A percentile compares a stretch with the other conserved stretches of the same genome.
Conservation (phyloP, 1,284 basidiomycete genomes). For the Retiboletus flavoniger region DNA sequence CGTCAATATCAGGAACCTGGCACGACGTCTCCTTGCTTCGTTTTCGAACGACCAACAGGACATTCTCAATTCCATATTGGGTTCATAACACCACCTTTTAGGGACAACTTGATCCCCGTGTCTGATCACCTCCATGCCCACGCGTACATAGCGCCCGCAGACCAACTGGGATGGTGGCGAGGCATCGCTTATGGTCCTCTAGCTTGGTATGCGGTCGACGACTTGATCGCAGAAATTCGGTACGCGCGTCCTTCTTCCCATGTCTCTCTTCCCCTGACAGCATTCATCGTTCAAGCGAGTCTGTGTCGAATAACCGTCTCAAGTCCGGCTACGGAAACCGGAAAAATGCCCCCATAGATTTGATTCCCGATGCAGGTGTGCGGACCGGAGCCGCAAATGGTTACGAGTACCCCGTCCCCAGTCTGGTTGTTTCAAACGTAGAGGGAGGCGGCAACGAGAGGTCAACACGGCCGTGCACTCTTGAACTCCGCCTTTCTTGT, state of each 20-base stretch:
- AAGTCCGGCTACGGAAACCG: slow-evolving; percentile 63
- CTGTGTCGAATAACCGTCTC: slow-evolving; percentile 43
- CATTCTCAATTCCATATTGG: slow-evolving; percentile 39
- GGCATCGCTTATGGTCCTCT: slow-evolving; percentile 59
- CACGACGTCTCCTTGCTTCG: slow-evolving; percentile 1
- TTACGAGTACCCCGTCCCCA: background rate
- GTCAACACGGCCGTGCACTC: background rate
- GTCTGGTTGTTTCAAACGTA: background rate
- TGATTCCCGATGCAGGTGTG: slow-evolving; percentile 68
- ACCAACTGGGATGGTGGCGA: slow-evolving; percentile 69
- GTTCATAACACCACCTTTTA: slow-evolving; percentile 74
- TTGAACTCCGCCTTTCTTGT: background rate
- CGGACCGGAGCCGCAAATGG: slow-evolving; percentile 31
- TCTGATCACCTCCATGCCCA: slow-evolving; percentile 76
- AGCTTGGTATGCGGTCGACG: slow-evolving; percentile 53
- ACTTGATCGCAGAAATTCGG: slow-evolving; percentile 78
- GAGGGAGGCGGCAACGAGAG: background rate
- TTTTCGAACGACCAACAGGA: background rate
- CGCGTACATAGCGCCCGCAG: slow-evolving; percentile 62
- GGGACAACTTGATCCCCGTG: slow-evolving; percentile 70
- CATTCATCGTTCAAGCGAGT: slow-evolving; percentile 47
- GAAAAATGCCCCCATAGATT: slow-evolving; percentile 47
- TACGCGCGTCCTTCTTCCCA: slow-evolving; percentile 33
- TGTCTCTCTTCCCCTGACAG: slow-evolving; percentile 1
- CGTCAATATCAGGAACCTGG: background rate